Conservation (phyloP, 257 asterid species). For the Solanum habrochaites region DNA sequence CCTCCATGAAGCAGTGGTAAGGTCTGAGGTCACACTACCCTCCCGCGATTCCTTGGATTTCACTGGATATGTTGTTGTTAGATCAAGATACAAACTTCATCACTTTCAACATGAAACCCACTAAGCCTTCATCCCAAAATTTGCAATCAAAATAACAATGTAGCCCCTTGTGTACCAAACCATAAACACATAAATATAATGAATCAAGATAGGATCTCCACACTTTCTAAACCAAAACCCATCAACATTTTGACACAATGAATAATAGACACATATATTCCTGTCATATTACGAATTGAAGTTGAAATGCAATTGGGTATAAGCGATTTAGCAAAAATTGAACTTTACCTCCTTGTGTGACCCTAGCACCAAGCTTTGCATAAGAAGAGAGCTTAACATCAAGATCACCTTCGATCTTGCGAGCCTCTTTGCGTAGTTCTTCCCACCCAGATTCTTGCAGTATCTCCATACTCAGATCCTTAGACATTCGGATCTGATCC, state of each 20-base stretch:
- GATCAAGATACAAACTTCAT: background rate
- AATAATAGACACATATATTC: background rate
- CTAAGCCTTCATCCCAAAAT: background rate
- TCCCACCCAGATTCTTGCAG: slow-evolving; percentile 97
- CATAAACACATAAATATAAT: background rate
- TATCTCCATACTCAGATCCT: slow-evolving; percentile 49
- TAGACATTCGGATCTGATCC: slow-evolving; percentile 15
- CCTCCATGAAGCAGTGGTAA: background rate
- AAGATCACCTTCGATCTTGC: slow-evolving; percentile 95
- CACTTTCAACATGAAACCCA: background rate
- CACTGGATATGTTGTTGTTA: background rate
- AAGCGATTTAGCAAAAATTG: background rate
- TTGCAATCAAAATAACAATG: background rate
- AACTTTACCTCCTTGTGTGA: slow-evolving; percentile 66
- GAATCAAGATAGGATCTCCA: background rate
- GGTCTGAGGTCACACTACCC: background rate
- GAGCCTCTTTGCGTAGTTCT: slow-evolving; percentile 91
- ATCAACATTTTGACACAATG: background rate
- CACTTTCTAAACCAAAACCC: background rate
- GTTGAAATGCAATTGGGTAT: background rate
- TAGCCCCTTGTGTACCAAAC: background rate
- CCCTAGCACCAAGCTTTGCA: slow-evolving; percentile 86
- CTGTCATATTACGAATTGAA: background rate
- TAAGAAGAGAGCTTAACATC: slow-evolving; percentile 95
- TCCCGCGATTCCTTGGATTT: background rate